A percentile compares a stretch with the other conserved stretches of the same genome.
Evolutionary conservation across 2,329 filamentous ascomycete genomes (phyloP).

Genomic region (Alternaria sp.): DNA sequence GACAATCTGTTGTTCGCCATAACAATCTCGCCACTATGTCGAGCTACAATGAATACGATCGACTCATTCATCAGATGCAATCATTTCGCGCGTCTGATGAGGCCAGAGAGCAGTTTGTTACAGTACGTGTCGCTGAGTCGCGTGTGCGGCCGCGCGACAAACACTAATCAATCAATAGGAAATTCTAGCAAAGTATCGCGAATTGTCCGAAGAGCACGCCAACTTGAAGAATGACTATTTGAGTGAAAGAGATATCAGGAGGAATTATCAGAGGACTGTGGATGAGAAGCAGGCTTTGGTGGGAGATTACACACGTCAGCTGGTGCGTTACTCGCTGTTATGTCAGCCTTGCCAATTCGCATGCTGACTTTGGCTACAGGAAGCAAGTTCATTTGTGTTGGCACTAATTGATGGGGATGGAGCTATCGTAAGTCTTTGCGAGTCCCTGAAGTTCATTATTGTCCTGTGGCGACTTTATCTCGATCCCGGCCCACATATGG

Average conservation of each 20-base stretch:
- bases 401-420: conserved; percentile 59
- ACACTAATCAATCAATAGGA: conserved; percentile 36
- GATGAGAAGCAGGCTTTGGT: conserved; percentile 28
- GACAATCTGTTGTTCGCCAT: neutral
- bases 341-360: neutral
- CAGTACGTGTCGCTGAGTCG: conserved; percentile 23
- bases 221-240: conserved; percentile 40
- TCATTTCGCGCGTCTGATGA: conserved; percentile 45
- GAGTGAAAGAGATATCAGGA: conserved; percentile 40
- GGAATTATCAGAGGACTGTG: conserved; percentile 37
- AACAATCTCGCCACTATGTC: neutral
- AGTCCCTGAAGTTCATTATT: neutral
- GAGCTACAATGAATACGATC: conserved; percentile 28
- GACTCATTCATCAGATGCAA: conserved; percentile 37
- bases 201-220: conserved; percentile 30
- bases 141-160: neutral
- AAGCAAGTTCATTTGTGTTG: conserved; percentile 53
- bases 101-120: conserved; percentile 44
- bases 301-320: conserved; percentile 27
- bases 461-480: neutral
- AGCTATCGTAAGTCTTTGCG: conserved; percentile 48
- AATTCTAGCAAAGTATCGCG: conserved; percentile 35
- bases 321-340: conserved; percentile 25
- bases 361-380: conserved; percentile 23
- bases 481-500: neutral